A percentile compares a stretch with the other conserved stretches of the same genome.
phyloP scores from a whole-genome alignment of 352 stramenopile genomes.

The Pythium dissotocum region DNA sequence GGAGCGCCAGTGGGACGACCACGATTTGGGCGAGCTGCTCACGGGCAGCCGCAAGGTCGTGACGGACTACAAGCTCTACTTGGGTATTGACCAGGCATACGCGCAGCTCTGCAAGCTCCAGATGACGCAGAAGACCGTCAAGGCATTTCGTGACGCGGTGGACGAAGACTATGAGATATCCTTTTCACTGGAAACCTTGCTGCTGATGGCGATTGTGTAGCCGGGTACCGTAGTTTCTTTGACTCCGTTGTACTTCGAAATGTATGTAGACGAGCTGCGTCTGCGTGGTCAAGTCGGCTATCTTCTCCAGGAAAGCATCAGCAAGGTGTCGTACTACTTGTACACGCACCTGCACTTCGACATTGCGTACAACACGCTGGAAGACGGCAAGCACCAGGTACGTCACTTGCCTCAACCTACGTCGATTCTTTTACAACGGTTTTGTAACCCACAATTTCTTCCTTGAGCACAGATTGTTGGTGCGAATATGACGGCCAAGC shows the following conservation, averaged over 20 bases:
- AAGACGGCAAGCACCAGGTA: slow-evolving; percentile 81
- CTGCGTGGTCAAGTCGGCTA: slow-evolving; percentile 96
- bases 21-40: slow-evolving; percentile 94
- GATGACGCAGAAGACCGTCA: slow-evolving; percentile 77
- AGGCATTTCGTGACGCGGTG: slow-evolving; percentile 94
- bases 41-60: slow-evolving; percentile 94
- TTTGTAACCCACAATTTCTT: neutral
- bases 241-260: slow-evolving; percentile 87
- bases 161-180: slow-evolving; percentile 95
- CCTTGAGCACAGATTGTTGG: slow-evolving; percentile 52
- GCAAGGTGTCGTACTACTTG: slow-evolving; percentile 86
- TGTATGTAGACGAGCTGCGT: slow-evolving; percentile 98
- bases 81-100: slow-evolving; percentile 82
- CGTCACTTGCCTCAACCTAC: neutral
- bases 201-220: neutral
- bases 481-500: slow-evolving; percentile 69
- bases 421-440: neutral
- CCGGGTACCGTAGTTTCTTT: slow-evolving; percentile 21
- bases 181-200: slow-evolving; percentile 22
- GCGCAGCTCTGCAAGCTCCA: slow-evolving; percentile 89
- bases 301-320: slow-evolving; percentile 69
- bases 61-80: slow-evolving; percentile 83
- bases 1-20: slow-evolving; percentile 85
- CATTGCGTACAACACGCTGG: slow-evolving; percentile 90
- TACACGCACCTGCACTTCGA: slow-evolving; percentile 97